These are phyloP conservation scores for Syncephalis plumigaleata DNA, from an alignment of 371 early-diverging fungal species.

Conservation along the genomic window DNA sequence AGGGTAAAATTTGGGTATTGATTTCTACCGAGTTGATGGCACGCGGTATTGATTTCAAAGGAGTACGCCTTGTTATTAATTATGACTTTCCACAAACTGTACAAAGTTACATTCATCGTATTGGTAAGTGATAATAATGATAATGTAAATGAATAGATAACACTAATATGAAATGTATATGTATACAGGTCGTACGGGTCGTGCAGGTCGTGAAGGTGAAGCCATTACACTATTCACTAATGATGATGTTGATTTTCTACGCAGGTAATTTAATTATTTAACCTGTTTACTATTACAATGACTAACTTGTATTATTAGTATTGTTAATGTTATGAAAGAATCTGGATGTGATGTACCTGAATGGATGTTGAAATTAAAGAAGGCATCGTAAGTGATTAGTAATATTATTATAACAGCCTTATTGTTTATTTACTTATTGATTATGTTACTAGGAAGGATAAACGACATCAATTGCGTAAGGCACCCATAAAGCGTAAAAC, in stretches of 20 bases:
- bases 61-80: conserved; percentile 81
- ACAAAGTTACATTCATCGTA: conserved; percentile 86
- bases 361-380: conserved; percentile 86
- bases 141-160: background rate
- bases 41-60: conserved; percentile 90
- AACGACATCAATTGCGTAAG: conserved; percentile 42
- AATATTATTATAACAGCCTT: background rate
- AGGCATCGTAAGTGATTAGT: conserved; percentile 25
- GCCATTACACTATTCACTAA: conserved; percentile 84
- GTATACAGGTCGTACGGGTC: conserved; percentile 72
- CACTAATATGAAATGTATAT: too few species aligned
- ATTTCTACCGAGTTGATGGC: conserved; percentile 96
- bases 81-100: conserved; percentile 93
- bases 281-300: conserved; percentile 5
- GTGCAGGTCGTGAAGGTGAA: conserved; percentile 66
- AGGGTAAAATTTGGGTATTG: conserved; percentile 83
- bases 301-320: conserved; percentile 15
- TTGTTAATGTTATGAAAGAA: conserved; percentile 92
- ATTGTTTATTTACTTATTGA: background rate
- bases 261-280: conserved; percentile 23
- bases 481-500: conserved; percentile 41
- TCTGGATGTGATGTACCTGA: conserved; percentile 93
- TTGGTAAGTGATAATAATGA: conserved; percentile 41
- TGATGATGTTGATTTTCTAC: conserved; percentile 77
- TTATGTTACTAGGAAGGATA: conserved; percentile 14